phyloP scores from a whole-genome alignment of 2,329 filamentous ascomycete genomes.

The Ophiostoma perfectum region DNA sequence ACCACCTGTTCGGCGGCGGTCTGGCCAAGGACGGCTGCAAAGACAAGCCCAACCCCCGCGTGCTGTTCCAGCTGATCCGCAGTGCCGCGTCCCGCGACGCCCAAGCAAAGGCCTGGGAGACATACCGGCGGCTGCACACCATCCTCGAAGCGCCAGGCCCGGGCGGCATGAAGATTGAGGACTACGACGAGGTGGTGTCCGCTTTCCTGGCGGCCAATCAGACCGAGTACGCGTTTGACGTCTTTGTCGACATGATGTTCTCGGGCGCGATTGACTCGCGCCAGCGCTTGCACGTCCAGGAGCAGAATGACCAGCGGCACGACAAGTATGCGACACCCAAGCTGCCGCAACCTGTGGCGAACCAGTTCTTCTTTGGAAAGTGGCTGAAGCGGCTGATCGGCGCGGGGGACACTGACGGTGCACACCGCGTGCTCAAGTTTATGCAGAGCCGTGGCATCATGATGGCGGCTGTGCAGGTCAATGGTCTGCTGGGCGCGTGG shows the following conservation, averaged over 20 bases:
- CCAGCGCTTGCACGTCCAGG: constrained; percentile 28
- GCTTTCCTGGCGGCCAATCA: constrained; percentile 63
- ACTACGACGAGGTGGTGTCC: constrained; percentile 70
- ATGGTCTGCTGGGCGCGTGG: constrained; percentile 76
- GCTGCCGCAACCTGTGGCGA: constrained; percentile 50
- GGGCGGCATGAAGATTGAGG: constrained; percentile 55
- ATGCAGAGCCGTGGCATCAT: constrained; percentile 66
- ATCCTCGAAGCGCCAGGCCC: constrained; percentile 44
- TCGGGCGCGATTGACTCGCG: constrained; percentile 49
- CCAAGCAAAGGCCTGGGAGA: constrained; percentile 56
- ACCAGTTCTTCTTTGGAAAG: constrained; percentile 79
- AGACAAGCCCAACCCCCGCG: constrained; percentile 18
- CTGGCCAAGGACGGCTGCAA: constrained; percentile 33
- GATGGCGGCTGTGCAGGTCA: constrained; percentile 70
- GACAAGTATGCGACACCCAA: not conserved
- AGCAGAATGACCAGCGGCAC: constrained; percentile 25
- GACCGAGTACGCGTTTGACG: constrained; percentile 61
- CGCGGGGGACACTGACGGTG: constrained; percentile 63
- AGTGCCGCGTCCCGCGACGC: constrained; percentile 32
- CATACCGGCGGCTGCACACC: constrained; percentile 60
- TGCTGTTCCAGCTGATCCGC: constrained; percentile 25
- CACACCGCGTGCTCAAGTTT: constrained; percentile 65
- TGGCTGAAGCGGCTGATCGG: constrained; percentile 83
- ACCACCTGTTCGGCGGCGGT: constrained; percentile 33
- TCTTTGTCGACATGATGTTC: constrained; percentile 88